Evolutionary conservation across 2,329 filamentous ascomycete genomes (phyloP), one percentile per base, ranked within the genome.

Genomic region (Truncatella angustata): DNA sequence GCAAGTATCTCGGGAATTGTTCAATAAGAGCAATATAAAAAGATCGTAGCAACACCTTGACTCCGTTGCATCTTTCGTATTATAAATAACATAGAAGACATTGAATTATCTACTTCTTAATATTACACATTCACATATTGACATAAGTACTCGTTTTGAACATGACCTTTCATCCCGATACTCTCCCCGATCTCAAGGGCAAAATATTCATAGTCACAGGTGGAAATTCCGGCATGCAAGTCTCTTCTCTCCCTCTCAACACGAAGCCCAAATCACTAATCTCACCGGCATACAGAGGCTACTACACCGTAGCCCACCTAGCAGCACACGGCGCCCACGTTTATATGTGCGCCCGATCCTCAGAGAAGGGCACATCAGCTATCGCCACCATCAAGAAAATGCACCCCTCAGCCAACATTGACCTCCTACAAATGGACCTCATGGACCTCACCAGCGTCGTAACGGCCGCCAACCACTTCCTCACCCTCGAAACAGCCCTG

Each of bases 161-260:
- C 45, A 70, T 70, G 67, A 59, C 63, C 54, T 75, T 75, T 58
- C 60, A 70, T 57, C 70, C 70, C 7, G 66, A 72, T 30, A 64
- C 62, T 47, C 68, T 77, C n/a, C 73, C 73, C 7, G 60, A 70
- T 53, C 71, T 78, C 43, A 56, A 58, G 24, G 73, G 70, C 21
- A 73, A 70, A 60, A 68, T 75, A 12, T 75, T 66, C 51, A 64
- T 76, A 43, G 71, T 76, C 54, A 77, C 74, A 12, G 73, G 73
- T 36, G 72, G 72, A 0, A 75, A 75, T 52, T 67, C 73, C 10
- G 74, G 73, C 59, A 73, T 75, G 72, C 73, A 60, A 59, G 69
- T 66, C 49, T 57, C n/a, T 44, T 50, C 32, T 54, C 48, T 56
- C 18, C 44, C 10, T 53, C 49, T 51, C 36, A 35, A 16, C 39